Percentiles rank a stretch among this genome's conserved stretches.
Evolutionary conservation across 1,139 yeast species (phyloP).

Genomic region (Diutina neorugosa): DNA sequence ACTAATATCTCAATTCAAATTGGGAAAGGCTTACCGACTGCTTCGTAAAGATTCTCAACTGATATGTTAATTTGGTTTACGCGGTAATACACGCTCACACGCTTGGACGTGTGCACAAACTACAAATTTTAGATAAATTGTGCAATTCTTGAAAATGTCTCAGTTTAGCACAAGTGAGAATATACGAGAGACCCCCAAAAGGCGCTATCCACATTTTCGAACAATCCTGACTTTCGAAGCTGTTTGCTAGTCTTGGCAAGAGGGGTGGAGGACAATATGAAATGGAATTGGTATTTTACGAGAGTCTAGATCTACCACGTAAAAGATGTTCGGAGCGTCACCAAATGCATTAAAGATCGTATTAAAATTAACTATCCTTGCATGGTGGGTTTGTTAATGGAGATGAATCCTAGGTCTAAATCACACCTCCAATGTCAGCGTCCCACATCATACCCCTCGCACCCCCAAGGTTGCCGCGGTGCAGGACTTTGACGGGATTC

Average conservation of each 20-base stretch:
- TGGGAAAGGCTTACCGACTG: conserved; percentile 11
- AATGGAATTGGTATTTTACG: no score
- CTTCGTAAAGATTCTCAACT: neutral
- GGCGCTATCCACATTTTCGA: no score
- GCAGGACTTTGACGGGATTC: neutral
- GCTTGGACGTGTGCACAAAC: no score
- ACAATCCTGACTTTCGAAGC: no score
- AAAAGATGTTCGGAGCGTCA: no score
- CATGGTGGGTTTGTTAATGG: no score
- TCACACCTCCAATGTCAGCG: neutral
- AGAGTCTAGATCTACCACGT: no score
- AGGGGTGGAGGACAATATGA: neutral
- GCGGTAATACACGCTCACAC: no score
- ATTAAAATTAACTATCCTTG: no score
- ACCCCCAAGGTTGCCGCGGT: neutral
- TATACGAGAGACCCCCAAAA: neutral
- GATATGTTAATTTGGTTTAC: neutral
- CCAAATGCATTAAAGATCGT: no score
- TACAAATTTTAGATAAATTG: neutral
- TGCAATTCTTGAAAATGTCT: neutral
- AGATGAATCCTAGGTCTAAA: neutral
- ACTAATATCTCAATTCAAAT: conserved; percentile 36
- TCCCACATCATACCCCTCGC: neutral
- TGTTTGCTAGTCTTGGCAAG: neutral
- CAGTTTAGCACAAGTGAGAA: neutral